Evolutionary conservation across 352 stramenopile genomes (phyloP), one percentile per base, ranked within the genome.

Genomic region (Phytophthora citricola): DNA sequence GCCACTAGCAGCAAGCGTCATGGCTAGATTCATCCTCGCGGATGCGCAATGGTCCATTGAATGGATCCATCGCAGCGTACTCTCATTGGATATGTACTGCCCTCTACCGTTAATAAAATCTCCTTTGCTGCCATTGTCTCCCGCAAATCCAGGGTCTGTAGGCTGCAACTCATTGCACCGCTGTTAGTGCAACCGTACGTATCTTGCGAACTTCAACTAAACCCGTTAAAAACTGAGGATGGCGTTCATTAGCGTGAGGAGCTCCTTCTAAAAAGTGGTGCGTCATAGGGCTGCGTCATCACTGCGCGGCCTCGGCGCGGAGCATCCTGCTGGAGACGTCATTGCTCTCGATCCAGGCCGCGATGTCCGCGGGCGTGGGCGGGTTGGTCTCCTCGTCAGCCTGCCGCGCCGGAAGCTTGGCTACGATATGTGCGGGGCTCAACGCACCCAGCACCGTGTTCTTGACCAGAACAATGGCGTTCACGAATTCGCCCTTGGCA

Each of bases 391-490:
- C 32, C 34, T 87, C 78, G 20, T 75, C 66, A 0, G 57, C 31
- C 14, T 71, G 60, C 11, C 77, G 57, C 2, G 47, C 66, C 10
- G 73, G 73, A 12, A 94, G 72, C 69, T 83, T 88, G n/a, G 75
- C 71, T 5, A 96, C 68, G 54, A 96, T 72, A 45, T 90, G 73
- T 22, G 69, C 51, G 2, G 87, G 89, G 20, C 60, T 75, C 5
- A 92, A 66, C n/a, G 71, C 61, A 8, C 89, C 89, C 15, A 96
- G 48, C 44, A 95, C 87, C 4, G 66, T 89, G 75, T 96, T 96
- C 78, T 96, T 96, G 20, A 95, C 89, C n/a, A 94, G 58, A 26
- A 95, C 72, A 54, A 96, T 84, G n/a, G 87, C 87, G 60, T 96
- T 85, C 20, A 96, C 75, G 64, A 96, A 96, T n/a, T 69, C 56